These are phyloP conservation scores for Penicillium sp. DNA, from an alignment of 2,329 filamentous ascomycete genomes.

Conservation along the genomic window DNA sequence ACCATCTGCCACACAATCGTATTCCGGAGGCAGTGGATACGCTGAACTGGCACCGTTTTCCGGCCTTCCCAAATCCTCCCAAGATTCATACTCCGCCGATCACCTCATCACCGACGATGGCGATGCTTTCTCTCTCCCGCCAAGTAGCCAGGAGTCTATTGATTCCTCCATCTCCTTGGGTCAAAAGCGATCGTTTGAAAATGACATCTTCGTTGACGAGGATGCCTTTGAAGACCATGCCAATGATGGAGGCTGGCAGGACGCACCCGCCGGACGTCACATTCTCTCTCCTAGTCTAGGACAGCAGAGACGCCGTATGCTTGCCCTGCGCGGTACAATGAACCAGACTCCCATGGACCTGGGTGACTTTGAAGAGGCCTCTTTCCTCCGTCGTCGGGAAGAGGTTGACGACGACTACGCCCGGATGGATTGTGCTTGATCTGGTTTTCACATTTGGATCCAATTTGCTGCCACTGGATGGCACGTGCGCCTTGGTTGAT, in stretches of 20 bases:
- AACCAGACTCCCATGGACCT: conserved; percentile 28
- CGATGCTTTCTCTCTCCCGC: conserved; percentile 40
- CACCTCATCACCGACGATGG: conserved; percentile 35
- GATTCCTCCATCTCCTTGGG: conserved; percentile 25
- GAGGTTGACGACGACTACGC: conserved; percentile 37
- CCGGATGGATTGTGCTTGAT: conserved; percentile 37
- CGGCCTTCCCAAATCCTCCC: conserved; percentile 66
- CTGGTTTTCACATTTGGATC: not conserved
- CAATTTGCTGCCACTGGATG: not conserved
- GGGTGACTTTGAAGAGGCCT: conserved; percentile 47
- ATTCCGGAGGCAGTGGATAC: conserved; percentile 20
- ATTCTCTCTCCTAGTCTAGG: conserved; percentile 36
- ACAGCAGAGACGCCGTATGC: conserved; percentile 27
- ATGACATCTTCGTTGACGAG: conserved; percentile 38
- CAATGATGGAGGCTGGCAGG: conserved; percentile 28
- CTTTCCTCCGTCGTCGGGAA: conserved; percentile 44
- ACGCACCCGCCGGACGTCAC: conserved; percentile 26
- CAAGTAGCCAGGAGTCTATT: conserved; percentile 41
- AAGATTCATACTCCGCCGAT: conserved; percentile 16
- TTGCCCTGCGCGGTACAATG: conserved; percentile 12
- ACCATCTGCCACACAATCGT: conserved; percentile 2
- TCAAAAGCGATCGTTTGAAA: conserved; percentile 45
- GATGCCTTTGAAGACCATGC: conserved; percentile 37
- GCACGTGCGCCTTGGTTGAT: not conserved
- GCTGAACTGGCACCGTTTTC: conserved; percentile 76